phyloP scores from a whole-genome alignment of 23 red algal genomes.

The Gracilariopsis chorda region DNA sequence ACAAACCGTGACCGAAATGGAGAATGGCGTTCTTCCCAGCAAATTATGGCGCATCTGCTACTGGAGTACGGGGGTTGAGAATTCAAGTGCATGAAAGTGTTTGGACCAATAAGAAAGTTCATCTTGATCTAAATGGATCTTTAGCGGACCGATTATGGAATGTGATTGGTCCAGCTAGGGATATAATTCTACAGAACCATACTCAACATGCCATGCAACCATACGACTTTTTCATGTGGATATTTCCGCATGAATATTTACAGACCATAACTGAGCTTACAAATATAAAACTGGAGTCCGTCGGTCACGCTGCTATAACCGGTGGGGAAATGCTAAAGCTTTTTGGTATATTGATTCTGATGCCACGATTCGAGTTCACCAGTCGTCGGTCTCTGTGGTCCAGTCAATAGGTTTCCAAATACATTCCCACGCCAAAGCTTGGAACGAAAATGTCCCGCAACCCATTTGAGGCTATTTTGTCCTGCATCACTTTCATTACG shows the following conservation, averaged over 20 bases:
- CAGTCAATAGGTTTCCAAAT: too few relatives aligned
- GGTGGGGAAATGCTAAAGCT: too few relatives aligned
- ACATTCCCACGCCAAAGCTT: too few relatives aligned
- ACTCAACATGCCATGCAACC: neutral
- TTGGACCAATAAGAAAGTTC: slow-evolving; percentile 18
- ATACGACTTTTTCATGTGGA: neutral
- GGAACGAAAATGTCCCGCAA: too few relatives aligned
- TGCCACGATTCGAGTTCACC: too few relatives aligned
- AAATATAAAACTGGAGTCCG: neutral
- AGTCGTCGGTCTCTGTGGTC: too few relatives aligned
- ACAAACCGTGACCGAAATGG: neutral
- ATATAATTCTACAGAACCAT: neutral
- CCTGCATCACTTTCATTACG: too few relatives aligned
- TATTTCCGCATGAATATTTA: neutral
- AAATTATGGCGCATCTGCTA: neutral
- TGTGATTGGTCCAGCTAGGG: neutral
- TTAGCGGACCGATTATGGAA: neutral
- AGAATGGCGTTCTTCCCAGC: neutral
- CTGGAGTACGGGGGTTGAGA: neutral
- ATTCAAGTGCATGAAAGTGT: neutral
- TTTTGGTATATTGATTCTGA: too few relatives aligned
- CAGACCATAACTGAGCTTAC: neutral
- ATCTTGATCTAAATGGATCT: neutral
- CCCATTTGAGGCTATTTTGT: too few relatives aligned
- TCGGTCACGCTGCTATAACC: neutral